Percentiles rank a stretch among this genome's conserved stretches.
These are phyloP conservation scores for Triangularia verruculosa DNA, from an alignment of 2,329 filamentous ascomycete species.

Conservation along the genomic window DNA sequence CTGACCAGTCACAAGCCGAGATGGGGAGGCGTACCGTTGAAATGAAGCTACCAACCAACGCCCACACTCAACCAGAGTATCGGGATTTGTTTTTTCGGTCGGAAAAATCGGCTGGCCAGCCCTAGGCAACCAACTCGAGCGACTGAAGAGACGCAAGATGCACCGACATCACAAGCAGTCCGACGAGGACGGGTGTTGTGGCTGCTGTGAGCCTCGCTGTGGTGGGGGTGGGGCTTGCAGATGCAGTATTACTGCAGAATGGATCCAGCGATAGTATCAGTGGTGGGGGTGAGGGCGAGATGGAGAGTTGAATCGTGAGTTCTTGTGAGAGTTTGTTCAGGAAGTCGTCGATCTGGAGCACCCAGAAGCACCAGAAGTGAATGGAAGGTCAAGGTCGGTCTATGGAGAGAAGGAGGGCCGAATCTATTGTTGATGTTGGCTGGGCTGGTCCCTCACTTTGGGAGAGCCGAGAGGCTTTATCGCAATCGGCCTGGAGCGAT, in stretches of 20 bases:
- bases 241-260: background rate
- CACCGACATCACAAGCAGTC: slow-evolving; percentile 5
- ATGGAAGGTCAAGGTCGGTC: background rate
- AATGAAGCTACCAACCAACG: background rate
- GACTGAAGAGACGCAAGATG: background rate
- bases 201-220: background rate
- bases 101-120: background rate
- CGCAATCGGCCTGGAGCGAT: slow-evolving; percentile 25
- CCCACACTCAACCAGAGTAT: background rate
- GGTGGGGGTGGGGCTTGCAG: background rate
- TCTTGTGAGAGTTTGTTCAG: background rate
- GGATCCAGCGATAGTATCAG: background rate
- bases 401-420: background rate
- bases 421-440: background rate
- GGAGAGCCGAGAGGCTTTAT: slow-evolving; percentile 22
- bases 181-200: background rate
- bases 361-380: background rate
- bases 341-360: background rate
- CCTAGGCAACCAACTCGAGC: background rate
- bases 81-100: background rate
- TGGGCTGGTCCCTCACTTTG: slow-evolving; percentile 19
- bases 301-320: background rate
- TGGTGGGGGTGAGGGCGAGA: background rate
- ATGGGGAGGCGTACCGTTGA: background rate
- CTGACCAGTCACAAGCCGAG: background rate